Evolutionary conservation across 1,284 basidiomycete genomes (phyloP).

Genomic region (Peniophora sp.): DNA sequence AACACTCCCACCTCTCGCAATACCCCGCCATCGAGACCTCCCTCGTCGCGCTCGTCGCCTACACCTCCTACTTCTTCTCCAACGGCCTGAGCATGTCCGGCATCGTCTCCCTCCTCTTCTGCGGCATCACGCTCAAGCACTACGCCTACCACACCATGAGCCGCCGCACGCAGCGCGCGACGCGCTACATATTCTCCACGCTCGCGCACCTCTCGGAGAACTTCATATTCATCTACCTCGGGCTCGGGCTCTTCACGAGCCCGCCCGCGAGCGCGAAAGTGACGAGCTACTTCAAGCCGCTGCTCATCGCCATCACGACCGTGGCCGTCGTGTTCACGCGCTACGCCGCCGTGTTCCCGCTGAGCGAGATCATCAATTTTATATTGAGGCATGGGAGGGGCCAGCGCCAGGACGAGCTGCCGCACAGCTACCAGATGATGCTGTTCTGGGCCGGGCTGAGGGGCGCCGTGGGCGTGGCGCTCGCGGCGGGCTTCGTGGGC

Average conservation of each 20-base stretch:
- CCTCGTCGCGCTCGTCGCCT: slow-evolving; percentile 89
- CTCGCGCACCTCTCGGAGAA: slow-evolving; percentile 95
- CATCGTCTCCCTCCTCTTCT: slow-evolving; percentile 97
- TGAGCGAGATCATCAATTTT: slow-evolving; percentile 94
- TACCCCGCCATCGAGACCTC: slow-evolving; percentile 94
- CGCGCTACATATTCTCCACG: slow-evolving; percentile 92
- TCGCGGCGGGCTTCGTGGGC: slow-evolving; percentile 92
- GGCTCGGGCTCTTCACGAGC: slow-evolving; percentile 89
- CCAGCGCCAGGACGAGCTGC: slow-evolving; percentile 80
- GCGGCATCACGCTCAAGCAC: slow-evolving; percentile 98
- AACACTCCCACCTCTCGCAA: slow-evolving; percentile 83
- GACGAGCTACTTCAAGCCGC: slow-evolving; percentile 86
- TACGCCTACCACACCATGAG: slow-evolving; percentile 99
- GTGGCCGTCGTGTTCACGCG: slow-evolving; percentile 91
- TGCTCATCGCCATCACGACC: slow-evolving; percentile 89
- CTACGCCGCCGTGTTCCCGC: slow-evolving; percentile 93
- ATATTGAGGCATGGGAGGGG: slow-evolving; percentile 79
- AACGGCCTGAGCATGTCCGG: slow-evolving; percentile 93
- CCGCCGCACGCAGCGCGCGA: slow-evolving; percentile 84
- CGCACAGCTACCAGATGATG: slow-evolving; percentile 98
- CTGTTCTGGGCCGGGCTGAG: slow-evolving; percentile 97
- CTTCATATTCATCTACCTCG: slow-evolving; percentile 99
- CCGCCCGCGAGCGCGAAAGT: slow-evolving; percentile 64
- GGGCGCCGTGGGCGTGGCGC: slow-evolving; percentile 94
- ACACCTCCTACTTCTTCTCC: slow-evolving; percentile 98